These are phyloP conservation scores for Saraca asoca DNA, from an alignment of 331 rosid genomes.

Conservation along the genomic window DNA sequence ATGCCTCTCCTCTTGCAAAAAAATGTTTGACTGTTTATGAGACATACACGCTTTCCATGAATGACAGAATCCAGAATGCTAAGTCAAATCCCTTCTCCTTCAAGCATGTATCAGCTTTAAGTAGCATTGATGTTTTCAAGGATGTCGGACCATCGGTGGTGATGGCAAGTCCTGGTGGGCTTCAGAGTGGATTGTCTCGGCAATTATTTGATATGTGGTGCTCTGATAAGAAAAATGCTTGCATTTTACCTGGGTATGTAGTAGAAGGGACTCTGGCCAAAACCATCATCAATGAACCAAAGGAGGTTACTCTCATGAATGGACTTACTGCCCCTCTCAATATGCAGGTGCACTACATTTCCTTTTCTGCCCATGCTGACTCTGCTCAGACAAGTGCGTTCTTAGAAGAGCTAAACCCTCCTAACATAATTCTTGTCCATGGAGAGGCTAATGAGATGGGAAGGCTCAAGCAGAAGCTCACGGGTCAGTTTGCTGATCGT, in stretches of 20 bases:
- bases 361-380: conserved; percentile 94
- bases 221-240: conserved; percentile 82
- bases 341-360: conserved; percentile 92
- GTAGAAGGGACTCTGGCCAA: conserved; percentile 88
- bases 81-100: conserved; percentile 86
- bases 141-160: conserved; percentile 91
- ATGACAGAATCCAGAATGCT: conserved; percentile 88
- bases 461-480: conserved; percentile 90
- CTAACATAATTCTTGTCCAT: conserved; percentile 89
- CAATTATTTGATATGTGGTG: conserved; percentile 94
- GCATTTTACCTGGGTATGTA: conserved; percentile 78
- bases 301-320: conserved; percentile 85
- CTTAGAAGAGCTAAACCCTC: conserved; percentile 88
- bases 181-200: conserved; percentile 89
- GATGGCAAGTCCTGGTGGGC: conserved; percentile 93
- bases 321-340: conserved; percentile 82
- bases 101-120: conserved; percentile 75
- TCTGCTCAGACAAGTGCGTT: conserved; percentile 91
- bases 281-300: conserved; percentile 82
- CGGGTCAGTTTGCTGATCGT: conserved; percentile 74
- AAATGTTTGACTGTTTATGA: conserved; percentile 87
- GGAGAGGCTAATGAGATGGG: conserved; percentile 98
- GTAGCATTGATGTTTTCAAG: conserved; percentile 79
- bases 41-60: conserved; percentile 96
- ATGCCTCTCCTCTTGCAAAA: conserved; percentile 97